A percentile compares a stretch with the other conserved stretches of the same genome.
These are phyloP conservation scores for Allium fistulosum DNA, from an alignment of 106 monocot genomes.

Conservation along the genomic window DNA sequence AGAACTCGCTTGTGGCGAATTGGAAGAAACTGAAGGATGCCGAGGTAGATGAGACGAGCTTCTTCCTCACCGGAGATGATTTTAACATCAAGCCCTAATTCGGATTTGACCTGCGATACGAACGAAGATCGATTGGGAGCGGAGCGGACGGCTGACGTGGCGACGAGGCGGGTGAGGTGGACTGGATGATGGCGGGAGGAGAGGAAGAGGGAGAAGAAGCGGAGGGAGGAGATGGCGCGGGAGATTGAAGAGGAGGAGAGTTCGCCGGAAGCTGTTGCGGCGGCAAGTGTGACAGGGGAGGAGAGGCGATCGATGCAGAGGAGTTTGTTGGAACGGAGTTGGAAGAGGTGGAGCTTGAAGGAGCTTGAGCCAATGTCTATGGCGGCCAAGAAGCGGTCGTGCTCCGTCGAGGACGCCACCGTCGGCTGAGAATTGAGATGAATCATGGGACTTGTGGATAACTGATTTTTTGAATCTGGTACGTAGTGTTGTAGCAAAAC, in stretches of 20 bases:
- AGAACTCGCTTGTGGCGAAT: not conserved
- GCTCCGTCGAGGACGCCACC: not conserved
- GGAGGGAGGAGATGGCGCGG: slow-evolving; percentile 7
- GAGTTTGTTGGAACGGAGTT: not conserved
- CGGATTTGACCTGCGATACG: not conserved
- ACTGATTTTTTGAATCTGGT: too few species aligned
- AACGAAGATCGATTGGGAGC: slow-evolving; percentile 10
- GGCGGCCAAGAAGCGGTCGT: slow-evolving; percentile 10
- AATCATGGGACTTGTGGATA: too few species aligned
- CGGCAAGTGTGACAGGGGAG: slow-evolving; percentile 13
- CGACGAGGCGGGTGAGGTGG: slow-evolving; percentile 8
- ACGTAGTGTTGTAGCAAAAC: too few species aligned
- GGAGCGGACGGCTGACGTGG: slow-evolving; percentile 8
- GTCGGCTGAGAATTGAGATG: not conserved
- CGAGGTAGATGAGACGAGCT: slow-evolving; percentile 18
- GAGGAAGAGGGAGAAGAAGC: slow-evolving; percentile 3
- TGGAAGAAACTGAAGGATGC: slow-evolving; percentile 19
- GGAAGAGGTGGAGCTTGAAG: slow-evolving; percentile 17
- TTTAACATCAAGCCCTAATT: not conserved
- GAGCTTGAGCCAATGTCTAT: slow-evolving; percentile 25
- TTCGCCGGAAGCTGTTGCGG: not conserved
- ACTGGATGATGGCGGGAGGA: not conserved
- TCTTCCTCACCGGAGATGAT: slow-evolving; percentile 19
- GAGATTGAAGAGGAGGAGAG: not conserved
- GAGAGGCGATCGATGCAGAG: slow-evolving; percentile 12